Base-by-base conservation (phyloP, 305 asterid genomes). In the Fraxinus floribunda region DNA sequence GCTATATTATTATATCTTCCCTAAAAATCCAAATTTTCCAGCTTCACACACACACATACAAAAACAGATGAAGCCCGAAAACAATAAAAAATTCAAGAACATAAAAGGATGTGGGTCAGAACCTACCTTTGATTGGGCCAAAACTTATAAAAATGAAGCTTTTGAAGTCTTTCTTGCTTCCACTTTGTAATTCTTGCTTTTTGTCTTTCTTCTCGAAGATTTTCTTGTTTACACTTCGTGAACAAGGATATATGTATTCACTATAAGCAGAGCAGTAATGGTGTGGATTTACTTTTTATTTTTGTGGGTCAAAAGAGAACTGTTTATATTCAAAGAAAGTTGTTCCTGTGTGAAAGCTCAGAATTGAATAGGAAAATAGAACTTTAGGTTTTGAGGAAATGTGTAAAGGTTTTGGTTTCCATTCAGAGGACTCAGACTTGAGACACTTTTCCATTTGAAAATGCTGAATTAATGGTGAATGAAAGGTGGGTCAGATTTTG, bases 31-130 rank as follows among this genome's bases (percentile, higher is more conserved):
- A 66, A 9, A 41, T 0, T 13, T 30, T 80, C 18, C 44, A 13
- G 36, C 38, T 49, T 36, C 82, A 44, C 18, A 49, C 20, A 49
- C 20, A 49, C 74, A 30, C 38, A 70, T 4, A 83, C 30, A 20
- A 15, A 66, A 76, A 44, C 70, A 68, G 79, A 80, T 41, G 87
- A 82, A 86, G 66, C 85, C 80, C 78, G 79, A 87, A 80, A 87
- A 78, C 26, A 76, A 75, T 80, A 77, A 79, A 82, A n/a, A 78
- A 79, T 15, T 49, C 62, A 24, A 41, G 34, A 73, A 35, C 29
- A n/a, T 16, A 3, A 39, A 78, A 35, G 7, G 76, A 78, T 32
- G 55, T 7, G 83, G 35, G 74, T 70, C 36, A 62, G 76, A 78
- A 78, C 81, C 82, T 44, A 77, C 88, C 86, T 87, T 74, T 85